Conservation (phyloP, 345 rosid genomes). For the Xanthoceras sorbifolium region DNA sequence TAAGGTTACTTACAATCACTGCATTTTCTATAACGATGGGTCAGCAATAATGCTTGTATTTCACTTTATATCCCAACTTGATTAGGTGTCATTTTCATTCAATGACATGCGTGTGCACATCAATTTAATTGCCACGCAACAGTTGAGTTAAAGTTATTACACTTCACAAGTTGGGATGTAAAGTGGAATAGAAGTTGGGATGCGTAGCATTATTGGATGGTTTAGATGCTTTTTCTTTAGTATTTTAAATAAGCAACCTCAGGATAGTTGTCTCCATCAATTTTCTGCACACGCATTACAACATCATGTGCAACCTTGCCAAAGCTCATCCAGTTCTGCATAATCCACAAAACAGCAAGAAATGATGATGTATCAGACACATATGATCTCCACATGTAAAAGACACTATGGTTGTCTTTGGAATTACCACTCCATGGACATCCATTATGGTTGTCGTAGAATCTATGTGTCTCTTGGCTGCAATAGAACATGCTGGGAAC, state of each 20-base stretch:
- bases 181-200: too few relatives aligned
- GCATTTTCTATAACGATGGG: slow-evolving; percentile 13
- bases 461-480: slow-evolving; percentile 77
- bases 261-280: slow-evolving; percentile 97
- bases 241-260: slow-evolving; percentile 57
- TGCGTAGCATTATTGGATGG: too few relatives aligned
- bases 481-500: slow-evolving; percentile 91
- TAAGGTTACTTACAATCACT: slow-evolving; percentile 13
- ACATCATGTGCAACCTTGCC: slow-evolving; percentile 91
- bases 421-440: slow-evolving; percentile 80
- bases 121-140: too few relatives aligned
- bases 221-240: slow-evolving; percentile 1
- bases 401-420: slow-evolving; percentile 10
- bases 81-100: too few relatives aligned
- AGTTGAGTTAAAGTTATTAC: too few relatives aligned
- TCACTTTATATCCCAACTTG: too few relatives aligned
- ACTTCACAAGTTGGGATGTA: too few relatives aligned
- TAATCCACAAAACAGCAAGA: slow-evolving; percentile 18
- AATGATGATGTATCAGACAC: background rate
- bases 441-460: slow-evolving; percentile 79
- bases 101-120: too few relatives aligned
- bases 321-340: slow-evolving; percentile 89
- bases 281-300: slow-evolving; percentile 91
- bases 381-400: slow-evolving; percentile 6
- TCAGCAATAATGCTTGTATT: too few relatives aligned